Evolutionary conservation across 352 stramenopile genomes (phyloP).

Genomic region (Phytophthora melonis): DNA sequence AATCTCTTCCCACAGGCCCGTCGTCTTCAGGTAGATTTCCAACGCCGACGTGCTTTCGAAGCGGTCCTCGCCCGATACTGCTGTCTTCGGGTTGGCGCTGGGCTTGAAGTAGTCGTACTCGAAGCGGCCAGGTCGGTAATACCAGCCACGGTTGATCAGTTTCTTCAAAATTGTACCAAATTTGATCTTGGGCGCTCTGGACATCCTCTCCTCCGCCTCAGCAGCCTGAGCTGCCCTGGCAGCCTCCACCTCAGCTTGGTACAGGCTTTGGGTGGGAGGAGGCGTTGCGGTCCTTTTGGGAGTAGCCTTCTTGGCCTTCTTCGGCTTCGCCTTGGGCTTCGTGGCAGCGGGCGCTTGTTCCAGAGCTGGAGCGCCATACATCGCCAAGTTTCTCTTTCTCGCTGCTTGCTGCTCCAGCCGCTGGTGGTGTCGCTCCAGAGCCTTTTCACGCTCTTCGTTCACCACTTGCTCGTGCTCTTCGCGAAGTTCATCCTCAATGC

Average conservation of each 20-base stretch:
- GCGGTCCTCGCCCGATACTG: slow-evolving; percentile 70
- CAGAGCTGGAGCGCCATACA: slow-evolving; percentile 17
- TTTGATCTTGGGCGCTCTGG: slow-evolving; percentile 45
- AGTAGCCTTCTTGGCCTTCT: slow-evolving; percentile 27
- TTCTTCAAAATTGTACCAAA: slow-evolving; percentile 72
- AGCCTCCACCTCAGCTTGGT: slow-evolving; percentile 40
- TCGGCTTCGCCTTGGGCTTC: slow-evolving; percentile 35
- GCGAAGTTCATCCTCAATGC: slow-evolving; percentile 64
- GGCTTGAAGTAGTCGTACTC: slow-evolving; percentile 91
- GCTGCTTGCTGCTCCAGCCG: slow-evolving; percentile 44
- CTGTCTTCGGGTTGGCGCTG: slow-evolving; percentile 55
- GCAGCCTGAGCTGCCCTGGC: neutral
- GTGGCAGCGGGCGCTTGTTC: slow-evolving; percentile 16
- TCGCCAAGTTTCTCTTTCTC: slow-evolving; percentile 33
- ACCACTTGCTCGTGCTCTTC: slow-evolving; percentile 63
- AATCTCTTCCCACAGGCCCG: slow-evolving; percentile 72
- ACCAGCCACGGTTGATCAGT: slow-evolving; percentile 66
- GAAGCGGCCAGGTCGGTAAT: slow-evolving; percentile 75
- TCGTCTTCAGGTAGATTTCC: slow-evolving; percentile 73
- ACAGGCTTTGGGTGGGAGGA: slow-evolving; percentile 19
- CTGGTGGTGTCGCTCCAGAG: slow-evolving; percentile 49
- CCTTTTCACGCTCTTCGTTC: slow-evolving; percentile 60
- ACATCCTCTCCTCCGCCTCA: slow-evolving; percentile 11
- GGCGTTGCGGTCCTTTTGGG: slow-evolving; percentile 32
- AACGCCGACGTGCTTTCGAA: slow-evolving; percentile 77